phyloP scores from a whole-genome alignment of 306 rosid species.

The Canavalia gladiata region DNA sequence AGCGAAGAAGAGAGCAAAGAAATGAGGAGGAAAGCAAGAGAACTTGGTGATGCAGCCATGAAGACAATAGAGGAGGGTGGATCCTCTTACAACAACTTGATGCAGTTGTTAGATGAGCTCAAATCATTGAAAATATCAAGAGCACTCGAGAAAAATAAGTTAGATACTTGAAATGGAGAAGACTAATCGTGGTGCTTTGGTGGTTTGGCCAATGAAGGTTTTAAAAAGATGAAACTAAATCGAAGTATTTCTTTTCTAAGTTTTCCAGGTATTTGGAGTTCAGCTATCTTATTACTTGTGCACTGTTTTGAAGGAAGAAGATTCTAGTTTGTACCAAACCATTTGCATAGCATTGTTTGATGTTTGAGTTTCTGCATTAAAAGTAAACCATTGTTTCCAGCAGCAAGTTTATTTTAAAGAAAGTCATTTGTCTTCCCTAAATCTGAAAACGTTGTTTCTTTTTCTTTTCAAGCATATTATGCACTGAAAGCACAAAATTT shows the following conservation, averaged over 20 bases:
- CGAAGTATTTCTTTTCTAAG: neutral
- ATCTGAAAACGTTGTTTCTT: neutral
- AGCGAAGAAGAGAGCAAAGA: neutral
- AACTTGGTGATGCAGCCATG: slow-evolving; percentile 10
- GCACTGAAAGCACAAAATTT: neutral
- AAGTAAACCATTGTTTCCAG: too few species aligned
- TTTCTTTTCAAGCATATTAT: neutral
- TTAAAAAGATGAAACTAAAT: neutral
- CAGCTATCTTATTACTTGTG: too few species aligned
- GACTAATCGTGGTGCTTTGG: neutral
- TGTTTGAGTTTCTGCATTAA: too few species aligned
- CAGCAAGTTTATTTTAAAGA: too few species aligned
- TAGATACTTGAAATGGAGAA: neutral
- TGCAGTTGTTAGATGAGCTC: slow-evolving; percentile 1
- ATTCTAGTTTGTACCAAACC: too few species aligned
- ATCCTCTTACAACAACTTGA: slow-evolving; percentile 21
- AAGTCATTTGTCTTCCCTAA: too few species aligned
- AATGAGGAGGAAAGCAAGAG: slow-evolving; percentile 22
- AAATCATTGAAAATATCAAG: slow-evolving; percentile 20
- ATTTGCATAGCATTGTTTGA: too few species aligned
- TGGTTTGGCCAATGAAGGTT: neutral
- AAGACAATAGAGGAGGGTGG: slow-evolving; percentile 2
- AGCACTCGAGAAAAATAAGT: neutral
- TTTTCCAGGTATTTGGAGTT: too few species aligned
- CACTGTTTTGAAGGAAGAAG: too few species aligned